Evolutionary conservation across 2,329 filamentous ascomycete genomes (phyloP), one percentile per base, ranked within the genome.

Genomic region (Diplodia sapinea): DNA sequence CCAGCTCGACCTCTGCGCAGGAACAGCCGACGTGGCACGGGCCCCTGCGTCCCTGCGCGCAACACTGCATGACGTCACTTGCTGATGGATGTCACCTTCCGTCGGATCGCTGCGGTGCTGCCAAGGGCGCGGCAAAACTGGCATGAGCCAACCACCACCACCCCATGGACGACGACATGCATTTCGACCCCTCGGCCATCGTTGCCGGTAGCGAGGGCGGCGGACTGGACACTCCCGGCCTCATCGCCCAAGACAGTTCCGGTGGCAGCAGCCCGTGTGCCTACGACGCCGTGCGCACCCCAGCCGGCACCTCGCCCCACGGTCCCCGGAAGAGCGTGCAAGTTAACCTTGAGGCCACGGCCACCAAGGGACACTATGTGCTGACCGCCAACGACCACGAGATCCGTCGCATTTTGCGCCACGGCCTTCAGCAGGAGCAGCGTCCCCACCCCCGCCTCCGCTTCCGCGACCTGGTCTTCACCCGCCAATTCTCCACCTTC

Each of bases 401-500:
- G 49, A 79, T 85, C 49, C 79, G 78, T 54, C 81, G 83, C 13
- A 80, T 85, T 33, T 71, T 86, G 23, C 74, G 75, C 3, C 75
- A 77, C 52, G 79, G 79, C 33, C 74, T 84, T 23, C 80, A 82
- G 68, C 74, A 80, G 59, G 80, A 83, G 65, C 78, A 78, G 47
- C 23, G n/a, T 1, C 36, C 33, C 38, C n/a, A 31, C 6, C 29
- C 29, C 8, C 59, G 59, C 47, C 29, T 26, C 11, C 77, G 77
- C 15, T 79, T 85, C 54, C 77, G 83, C 66, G 83, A 90, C 72
- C 79, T 92, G 54, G 86, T 91, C 63, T 94, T 93, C 74, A 92
- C 89, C 0, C 83, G 86, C 29, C 88, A 89, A 69, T 91, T 92
- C 73, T 91, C 89, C 6, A 85, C 89, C 0, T 93, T 94, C 75